Evolutionary conservation across 768 basidiomycete species (phyloP).

Genomic region (Glaciozyma antarctica): DNA sequence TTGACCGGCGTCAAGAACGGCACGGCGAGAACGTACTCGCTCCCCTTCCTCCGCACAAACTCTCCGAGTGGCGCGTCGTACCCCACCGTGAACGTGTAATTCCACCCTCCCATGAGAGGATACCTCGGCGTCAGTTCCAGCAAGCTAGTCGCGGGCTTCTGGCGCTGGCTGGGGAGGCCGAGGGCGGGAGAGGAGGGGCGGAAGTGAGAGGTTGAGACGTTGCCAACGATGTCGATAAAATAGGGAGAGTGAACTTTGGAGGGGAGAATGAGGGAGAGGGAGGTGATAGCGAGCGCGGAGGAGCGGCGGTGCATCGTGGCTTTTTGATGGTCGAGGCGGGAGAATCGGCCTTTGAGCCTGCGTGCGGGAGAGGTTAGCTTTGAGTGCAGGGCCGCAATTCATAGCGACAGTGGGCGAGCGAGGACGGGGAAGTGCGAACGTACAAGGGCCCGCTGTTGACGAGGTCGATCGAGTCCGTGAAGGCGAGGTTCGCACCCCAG

Average conservation of each 20-base stretch:
- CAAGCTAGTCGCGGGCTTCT: constrained; percentile 32
- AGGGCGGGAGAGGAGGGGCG: constrained; percentile 50
- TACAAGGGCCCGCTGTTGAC: constrained; percentile 83
- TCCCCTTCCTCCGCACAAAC: constrained; percentile 36
- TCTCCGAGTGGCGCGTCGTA: constrained; percentile 55
- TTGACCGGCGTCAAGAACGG: constrained; percentile 77
- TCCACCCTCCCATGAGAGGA: constrained; percentile 93
- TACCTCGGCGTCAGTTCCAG: constrained; percentile 83
- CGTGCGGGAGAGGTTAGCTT: neutral
- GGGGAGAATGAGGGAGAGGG: constrained; percentile 69
- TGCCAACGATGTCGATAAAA: constrained; percentile 85
- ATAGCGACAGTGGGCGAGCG: too few relatives aligned
- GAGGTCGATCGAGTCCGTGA: constrained; percentile 77
- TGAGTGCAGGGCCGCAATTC: too few relatives aligned
- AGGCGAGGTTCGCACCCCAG: constrained; percentile 91
- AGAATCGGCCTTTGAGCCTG: constrained; percentile 92
- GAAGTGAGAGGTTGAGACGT: constrained; percentile 87
- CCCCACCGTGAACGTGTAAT: constrained; percentile 86
- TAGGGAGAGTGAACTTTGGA: constrained; percentile 71
- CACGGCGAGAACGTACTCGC: constrained; percentile 59
- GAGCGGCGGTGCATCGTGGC: constrained; percentile 60
- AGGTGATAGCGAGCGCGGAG: constrained; percentile 61
- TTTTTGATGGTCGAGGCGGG: constrained; percentile 75
- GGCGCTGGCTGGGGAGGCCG: neutral
- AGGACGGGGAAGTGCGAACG: too few relatives aligned